Percentiles rank a stretch among this genome's conserved stretches.
phyloP scores from a whole-genome alignment of 2,329 filamentous ascomycete species.

The Botrytis medusae region DNA sequence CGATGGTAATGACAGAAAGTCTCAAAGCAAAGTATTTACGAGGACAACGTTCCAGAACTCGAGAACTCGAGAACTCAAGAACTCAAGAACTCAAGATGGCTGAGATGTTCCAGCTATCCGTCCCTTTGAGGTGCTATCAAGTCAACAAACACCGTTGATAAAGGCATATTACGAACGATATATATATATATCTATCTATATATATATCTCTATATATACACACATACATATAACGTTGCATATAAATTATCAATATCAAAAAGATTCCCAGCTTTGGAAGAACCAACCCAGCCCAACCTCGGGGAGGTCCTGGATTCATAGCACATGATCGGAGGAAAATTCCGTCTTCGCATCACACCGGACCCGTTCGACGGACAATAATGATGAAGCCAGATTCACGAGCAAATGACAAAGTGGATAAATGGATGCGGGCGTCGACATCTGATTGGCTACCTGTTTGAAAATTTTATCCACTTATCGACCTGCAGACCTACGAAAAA shows the following conservation, averaged over 20 bases:
- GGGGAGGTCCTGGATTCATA: neutral
- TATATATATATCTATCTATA: too few species aligned
- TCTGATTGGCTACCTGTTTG: neutral
- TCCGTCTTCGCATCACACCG: neutral
- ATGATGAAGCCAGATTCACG: neutral
- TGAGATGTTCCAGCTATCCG: neutral
- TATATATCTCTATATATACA: too few species aligned
- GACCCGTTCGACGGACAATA: neutral
- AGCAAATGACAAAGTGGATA: neutral
- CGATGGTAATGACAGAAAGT: neutral
- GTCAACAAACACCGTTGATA: neutral
- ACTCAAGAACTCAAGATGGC: neutral
- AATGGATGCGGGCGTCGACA: neutral
- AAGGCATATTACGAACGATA: too few species aligned
- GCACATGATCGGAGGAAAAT: neutral
- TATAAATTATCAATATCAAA: too few species aligned
- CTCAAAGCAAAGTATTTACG: neutral
- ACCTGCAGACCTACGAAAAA: constrained; percentile 21
- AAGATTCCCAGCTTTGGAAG: neutral
- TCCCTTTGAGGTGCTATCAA: neutral
- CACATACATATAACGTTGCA: too few species aligned
- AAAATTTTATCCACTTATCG: neutral
- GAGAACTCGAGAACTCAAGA: neutral
- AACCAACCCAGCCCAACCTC: neutral
- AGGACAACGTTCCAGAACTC: too few species aligned